Evolutionary conservation across 257 asterid species (phyloP).

Genomic region (Scutellaria baicalensis): DNA sequence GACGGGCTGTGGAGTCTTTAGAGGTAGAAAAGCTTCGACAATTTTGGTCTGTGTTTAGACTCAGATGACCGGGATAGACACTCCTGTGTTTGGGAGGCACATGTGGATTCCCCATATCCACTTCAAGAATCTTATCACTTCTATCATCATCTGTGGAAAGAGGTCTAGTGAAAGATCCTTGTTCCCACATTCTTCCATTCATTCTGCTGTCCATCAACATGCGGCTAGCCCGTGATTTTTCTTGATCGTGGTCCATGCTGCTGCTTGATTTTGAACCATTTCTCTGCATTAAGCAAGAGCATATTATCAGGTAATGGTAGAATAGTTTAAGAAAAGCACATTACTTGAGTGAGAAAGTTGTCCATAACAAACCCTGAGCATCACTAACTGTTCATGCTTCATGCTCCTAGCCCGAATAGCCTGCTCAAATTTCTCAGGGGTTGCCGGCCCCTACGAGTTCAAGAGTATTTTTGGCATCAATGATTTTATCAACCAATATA

Average conservation of each 20-base stretch:
- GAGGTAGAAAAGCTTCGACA: conserved; percentile 52
- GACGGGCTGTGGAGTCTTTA: conserved; percentile 50
- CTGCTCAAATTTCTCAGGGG: conserved; percentile 81
- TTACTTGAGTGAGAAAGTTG: not conserved
- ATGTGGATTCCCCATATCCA: conserved; percentile 36
- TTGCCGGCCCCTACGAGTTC: conserved; percentile 60
- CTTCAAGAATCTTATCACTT: conserved; percentile 54
- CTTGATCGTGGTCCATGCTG: conserved; percentile 9
- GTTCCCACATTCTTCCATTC: conserved; percentile 15
- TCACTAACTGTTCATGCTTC: conserved; percentile 35
- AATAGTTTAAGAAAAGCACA: not conserved
- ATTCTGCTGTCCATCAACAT: conserved; percentile 13
- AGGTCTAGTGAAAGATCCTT: conserved; percentile 12
- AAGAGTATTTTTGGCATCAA: not conserved
- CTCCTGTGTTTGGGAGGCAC: conserved; percentile 21
- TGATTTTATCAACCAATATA: not conserved
- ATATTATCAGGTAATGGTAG: not conserved
- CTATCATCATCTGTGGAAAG: conserved; percentile 26
- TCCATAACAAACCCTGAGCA: conserved; percentile 43
- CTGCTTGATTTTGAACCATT: conserved; percentile 34
- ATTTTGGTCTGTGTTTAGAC: conserved; percentile 39
- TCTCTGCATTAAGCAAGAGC: conserved; percentile 34
- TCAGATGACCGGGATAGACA: conserved; percentile 48
- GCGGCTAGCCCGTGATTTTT: conserved; percentile 11
- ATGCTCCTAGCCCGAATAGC: conserved; percentile 35